These are phyloP conservation scores for Lasiosphaeria hispida DNA, from an alignment of 495 filamentous ascomycete genomes.

Conservation along the genomic window DNA sequence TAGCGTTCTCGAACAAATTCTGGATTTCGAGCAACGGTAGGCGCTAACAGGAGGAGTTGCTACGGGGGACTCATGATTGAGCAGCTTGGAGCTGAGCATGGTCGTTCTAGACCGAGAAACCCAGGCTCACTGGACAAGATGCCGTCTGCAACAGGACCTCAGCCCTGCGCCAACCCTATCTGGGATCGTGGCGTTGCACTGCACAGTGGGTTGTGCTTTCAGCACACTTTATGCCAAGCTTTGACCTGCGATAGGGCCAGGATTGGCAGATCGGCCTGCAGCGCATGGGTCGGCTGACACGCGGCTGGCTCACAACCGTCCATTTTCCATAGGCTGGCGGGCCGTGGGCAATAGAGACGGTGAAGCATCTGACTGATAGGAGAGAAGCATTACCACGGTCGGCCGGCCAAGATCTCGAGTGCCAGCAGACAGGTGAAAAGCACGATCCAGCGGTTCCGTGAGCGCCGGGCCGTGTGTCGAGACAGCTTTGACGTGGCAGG, in stretches of 20 bases:
- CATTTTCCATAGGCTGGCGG: slow-evolving; percentile 1
- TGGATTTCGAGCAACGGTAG: too few relatives aligned
- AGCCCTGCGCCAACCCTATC: slow-evolving; percentile 15
- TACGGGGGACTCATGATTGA: too few relatives aligned
- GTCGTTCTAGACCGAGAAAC: too few relatives aligned
- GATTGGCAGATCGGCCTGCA: slow-evolving; percentile 18
- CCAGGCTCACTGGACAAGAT: background rate
- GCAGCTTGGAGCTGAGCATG: too few relatives aligned
- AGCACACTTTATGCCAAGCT: slow-evolving; percentile 11
- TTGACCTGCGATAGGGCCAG: slow-evolving; percentile 5
- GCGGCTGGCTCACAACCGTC: slow-evolving; percentile 17
- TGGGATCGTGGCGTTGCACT: slow-evolving; percentile 20
- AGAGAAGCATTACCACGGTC: slow-evolving; percentile 1
- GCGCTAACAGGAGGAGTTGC: too few relatives aligned
- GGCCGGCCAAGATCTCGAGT: background rate
- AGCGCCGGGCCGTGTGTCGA: background rate
- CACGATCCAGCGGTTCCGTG: slow-evolving; percentile 3
- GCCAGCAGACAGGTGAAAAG: slow-evolving; percentile 9
- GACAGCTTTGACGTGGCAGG: slow-evolving; percentile 4
- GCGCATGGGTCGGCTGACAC: slow-evolving; percentile 22
- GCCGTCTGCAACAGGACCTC: slow-evolving; percentile 4
- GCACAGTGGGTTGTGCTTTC: background rate
- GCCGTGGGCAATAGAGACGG: background rate
- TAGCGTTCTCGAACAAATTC: too few relatives aligned
- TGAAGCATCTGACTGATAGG: slow-evolving; percentile 4